Evolutionary conservation across 176 grass and related monocot genomes (phyloP).

Genomic region (Dendrocalamus sinicus): DNA sequence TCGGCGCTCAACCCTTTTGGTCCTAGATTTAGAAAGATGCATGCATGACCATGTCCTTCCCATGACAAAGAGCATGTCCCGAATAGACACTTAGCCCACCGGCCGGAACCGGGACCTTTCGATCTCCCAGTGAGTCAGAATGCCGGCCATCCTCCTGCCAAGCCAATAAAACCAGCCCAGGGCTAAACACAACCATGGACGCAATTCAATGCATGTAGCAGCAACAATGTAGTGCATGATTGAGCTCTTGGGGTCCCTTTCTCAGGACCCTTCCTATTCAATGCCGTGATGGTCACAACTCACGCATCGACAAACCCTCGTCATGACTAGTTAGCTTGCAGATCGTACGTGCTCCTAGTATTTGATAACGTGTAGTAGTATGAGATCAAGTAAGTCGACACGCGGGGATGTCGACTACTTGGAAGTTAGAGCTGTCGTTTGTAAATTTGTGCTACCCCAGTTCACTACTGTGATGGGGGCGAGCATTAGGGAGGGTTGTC

Average conservation of each 20-base stretch:
- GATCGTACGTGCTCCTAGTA: not conserved
- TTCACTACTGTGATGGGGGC: not conserved
- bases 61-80: slow-evolving; percentile 23
- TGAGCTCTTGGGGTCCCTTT: slow-evolving; percentile 47
- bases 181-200: slow-evolving; percentile 18
- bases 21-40: not conserved
- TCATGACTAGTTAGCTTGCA: slow-evolving; percentile 47
- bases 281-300: slow-evolving; percentile 84
- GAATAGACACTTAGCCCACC: slow-evolving; percentile 13
- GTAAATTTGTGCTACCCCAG: not conserved
- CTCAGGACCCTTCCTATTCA: slow-evolving; percentile 55
- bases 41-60: not conserved
- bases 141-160: not conserved
- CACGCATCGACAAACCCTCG: slow-evolving; percentile 45
- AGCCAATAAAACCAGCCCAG: slow-evolving; percentile 43
- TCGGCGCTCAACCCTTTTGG: not conserved
- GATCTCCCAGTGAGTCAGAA: not conserved
- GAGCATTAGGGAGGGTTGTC: not conserved
- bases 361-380: not conserved
- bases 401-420: not conserved
- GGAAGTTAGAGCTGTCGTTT: not conserved
- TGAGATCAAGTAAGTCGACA: not conserved
- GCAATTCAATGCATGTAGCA: slow-evolving; percentile 56
- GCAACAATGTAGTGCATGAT: slow-evolving; percentile 66
- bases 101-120: not conserved